Percentiles rank a stretch among this genome's conserved stretches.
These are phyloP conservation scores for Fraxinus ornus DNA, from an alignment of 305 asterid genomes.

Conservation along the genomic window DNA sequence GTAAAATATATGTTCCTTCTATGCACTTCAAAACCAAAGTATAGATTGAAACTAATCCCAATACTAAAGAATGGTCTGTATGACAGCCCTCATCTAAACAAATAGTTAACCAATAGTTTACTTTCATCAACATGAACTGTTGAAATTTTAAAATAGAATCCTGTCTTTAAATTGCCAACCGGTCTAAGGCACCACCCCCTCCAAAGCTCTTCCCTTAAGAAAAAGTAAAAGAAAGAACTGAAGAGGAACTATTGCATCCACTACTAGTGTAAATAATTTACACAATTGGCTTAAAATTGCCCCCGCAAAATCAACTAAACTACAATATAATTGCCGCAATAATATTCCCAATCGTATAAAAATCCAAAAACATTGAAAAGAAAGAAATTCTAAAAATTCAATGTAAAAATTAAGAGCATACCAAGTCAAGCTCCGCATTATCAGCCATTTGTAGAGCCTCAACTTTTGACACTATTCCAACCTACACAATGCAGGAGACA, in stretches of 20 bases:
- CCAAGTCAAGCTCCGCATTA: conserved; percentile 89
- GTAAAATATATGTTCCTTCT: not conserved
- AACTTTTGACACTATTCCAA: conserved; percentile 69
- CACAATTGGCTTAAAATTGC: not conserved
- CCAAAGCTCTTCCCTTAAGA: not conserved
- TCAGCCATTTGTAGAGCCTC: conserved; percentile 92
- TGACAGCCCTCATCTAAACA: not conserved
- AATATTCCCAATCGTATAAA: not conserved
- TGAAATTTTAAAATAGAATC: not conserved
- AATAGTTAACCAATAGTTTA: not conserved
- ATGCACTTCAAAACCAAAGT: not conserved
- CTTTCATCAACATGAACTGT: not conserved
- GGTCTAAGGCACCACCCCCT: not conserved
- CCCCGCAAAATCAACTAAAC: not conserved
- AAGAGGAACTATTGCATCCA: not conserved
- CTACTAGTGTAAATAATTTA: not conserved
- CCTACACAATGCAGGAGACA: conserved; percentile 45
- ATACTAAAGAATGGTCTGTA: not conserved
- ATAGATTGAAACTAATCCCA: not conserved
- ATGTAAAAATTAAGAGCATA: conserved; percentile 33
- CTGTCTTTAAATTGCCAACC: not conserved
- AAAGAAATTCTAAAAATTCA: not conserved
- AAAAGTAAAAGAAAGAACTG: not conserved
- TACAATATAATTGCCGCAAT: not conserved
- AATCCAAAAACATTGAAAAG: conserved; percentile 1